Evolutionary conservation across 1,284 basidiomycete species (phyloP).

Genomic region (Trametes polyzona): DNA sequence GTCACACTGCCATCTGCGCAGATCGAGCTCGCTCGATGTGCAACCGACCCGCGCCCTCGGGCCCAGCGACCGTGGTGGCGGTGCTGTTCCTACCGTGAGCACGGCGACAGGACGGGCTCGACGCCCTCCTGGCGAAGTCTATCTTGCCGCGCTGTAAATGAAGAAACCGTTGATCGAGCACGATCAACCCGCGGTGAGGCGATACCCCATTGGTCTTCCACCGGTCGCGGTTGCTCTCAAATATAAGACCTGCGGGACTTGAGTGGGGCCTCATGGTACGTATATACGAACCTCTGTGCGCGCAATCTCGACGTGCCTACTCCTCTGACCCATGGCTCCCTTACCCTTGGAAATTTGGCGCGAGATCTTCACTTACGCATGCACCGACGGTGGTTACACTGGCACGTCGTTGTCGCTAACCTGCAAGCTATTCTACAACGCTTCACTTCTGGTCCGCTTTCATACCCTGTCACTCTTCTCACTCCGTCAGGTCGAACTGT

Average conservation of each 20-base stretch:
- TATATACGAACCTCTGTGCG: background rate
- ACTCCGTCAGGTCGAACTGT: slow-evolving; percentile 15
- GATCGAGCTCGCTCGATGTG: background rate
- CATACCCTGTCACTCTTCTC: slow-evolving; percentile 16
- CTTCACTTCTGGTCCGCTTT: slow-evolving; percentile 17
- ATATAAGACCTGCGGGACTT: background rate
- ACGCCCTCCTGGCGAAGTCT: background rate
- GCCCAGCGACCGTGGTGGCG: slow-evolving; percentile 2
- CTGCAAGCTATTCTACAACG: slow-evolving; percentile 21
- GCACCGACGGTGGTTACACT: slow-evolving; percentile 22
- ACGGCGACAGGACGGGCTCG: slow-evolving; percentile 1
- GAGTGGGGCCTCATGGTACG: background rate
- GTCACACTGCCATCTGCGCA: background rate
- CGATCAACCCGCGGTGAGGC: background rate
- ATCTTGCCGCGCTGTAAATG: background rate
- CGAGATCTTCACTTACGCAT: slow-evolving; percentile 17
- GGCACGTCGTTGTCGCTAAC: slow-evolving; percentile 17
- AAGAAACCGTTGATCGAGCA: background rate
- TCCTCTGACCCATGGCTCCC: background rate
- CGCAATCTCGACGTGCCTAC: background rate
- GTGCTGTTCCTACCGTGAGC: slow-evolving; percentile 8
- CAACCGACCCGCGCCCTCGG: background rate
- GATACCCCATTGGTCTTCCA: background rate
- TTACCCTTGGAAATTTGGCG: slow-evolving; percentile 23
- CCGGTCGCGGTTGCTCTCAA: background rate